Conservation (phyloP, 208 protist species). For the Trypanosoma boissoni region DNA sequence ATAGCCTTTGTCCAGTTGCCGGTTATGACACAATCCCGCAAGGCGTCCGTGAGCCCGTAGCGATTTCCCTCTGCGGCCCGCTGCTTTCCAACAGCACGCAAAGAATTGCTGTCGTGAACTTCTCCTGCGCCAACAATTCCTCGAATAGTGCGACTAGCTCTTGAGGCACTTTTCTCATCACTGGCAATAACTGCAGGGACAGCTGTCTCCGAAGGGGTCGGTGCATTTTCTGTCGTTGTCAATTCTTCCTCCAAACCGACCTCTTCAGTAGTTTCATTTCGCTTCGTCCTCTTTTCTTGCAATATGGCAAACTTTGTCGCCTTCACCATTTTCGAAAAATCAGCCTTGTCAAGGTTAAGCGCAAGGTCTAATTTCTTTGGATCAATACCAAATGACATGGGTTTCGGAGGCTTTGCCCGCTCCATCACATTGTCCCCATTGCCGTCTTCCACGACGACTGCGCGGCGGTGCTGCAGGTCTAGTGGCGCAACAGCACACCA, state of each 20-base stretch:
- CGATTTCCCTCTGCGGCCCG: conserved; percentile 17
- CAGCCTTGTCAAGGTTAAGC: conserved; percentile 56
- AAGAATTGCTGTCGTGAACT: conserved; percentile 26
- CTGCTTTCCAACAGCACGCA: conserved; percentile 16
- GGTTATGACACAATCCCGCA: conserved; percentile 59
- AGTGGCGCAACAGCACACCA: neutral
- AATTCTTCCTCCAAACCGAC: neutral
- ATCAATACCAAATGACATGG: conserved; percentile 45
- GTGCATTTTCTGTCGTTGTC: conserved; percentile 21
- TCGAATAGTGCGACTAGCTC: conserved; percentile 7
- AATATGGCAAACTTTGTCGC: conserved; percentile 39
- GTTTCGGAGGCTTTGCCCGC: neutral
- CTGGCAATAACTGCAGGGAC: neutral
- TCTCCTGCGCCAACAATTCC: conserved; percentile 25
- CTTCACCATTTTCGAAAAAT: conserved; percentile 44
- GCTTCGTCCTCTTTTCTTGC: conserved; percentile 10
- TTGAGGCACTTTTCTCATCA: neutral
- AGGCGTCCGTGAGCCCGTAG: conserved; percentile 53
- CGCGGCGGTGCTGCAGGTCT: neutral
- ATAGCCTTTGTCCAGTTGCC: conserved; percentile 59
- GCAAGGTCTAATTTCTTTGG: conserved; percentile 32
- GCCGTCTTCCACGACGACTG: neutral
- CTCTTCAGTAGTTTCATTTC: neutral
- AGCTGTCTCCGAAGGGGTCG: neutral
- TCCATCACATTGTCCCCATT: neutral